Evolutionary conservation across 2,329 filamentous ascomycete species (phyloP).

Genomic region (Trichoderma brevicompactum): DNA sequence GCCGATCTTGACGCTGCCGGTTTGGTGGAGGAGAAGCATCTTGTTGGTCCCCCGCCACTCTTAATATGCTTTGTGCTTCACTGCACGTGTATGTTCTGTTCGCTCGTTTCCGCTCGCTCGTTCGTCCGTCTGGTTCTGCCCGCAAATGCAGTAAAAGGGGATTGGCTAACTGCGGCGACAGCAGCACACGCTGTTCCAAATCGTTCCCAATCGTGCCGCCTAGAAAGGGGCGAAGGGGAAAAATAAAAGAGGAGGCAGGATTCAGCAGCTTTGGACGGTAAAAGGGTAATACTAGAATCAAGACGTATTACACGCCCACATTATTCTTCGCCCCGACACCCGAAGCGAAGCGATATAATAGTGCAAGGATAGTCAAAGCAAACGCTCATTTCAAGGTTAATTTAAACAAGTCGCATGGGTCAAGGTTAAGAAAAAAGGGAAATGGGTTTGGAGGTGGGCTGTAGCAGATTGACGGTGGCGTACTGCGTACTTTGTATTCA

Average conservation of each 20-base stretch:
- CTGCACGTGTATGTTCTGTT: neutral
- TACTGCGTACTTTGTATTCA: neutral
- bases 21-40: conserved; percentile 92
- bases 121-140: neutral
- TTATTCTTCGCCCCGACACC: conserved; percentile 11
- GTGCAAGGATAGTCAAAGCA: conserved; percentile 3
- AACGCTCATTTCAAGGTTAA: conserved; percentile 22
- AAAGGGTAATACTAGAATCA: neutral
- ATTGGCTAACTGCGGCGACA: neutral
- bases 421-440: neutral
- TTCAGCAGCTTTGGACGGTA: neutral
- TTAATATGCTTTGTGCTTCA: neutral
- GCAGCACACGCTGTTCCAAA: neutral
- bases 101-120: conserved; percentile 1
- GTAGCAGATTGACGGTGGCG: conserved; percentile 1
- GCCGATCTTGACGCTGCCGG: conserved; percentile 89
- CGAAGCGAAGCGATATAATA: conserved; percentile 5
- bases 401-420: conserved; percentile 15
- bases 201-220: neutral
- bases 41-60: conserved; percentile 13
- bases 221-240: neutral
- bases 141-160: neutral
- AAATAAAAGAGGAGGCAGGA: neutral
- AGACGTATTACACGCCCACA: conserved; percentile 15
- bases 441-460: conserved; percentile 1